Conservation (phyloP, 2,329 filamentous ascomycete genomes). For the Paramyrothecium sp. region DNA sequence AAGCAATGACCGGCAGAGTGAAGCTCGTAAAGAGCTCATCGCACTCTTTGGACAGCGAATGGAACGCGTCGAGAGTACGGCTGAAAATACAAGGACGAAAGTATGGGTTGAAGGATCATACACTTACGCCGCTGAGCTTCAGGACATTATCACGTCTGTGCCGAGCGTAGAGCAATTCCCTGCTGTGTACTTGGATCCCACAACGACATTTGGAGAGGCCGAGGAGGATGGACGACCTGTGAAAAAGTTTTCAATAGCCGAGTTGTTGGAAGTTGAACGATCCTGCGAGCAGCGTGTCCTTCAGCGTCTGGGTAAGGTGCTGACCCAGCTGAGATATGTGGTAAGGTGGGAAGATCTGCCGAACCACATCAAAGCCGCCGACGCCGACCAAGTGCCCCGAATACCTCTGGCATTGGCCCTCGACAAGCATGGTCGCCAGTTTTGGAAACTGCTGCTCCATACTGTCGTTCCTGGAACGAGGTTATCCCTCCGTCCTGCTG, state of each 20-base stretch:
- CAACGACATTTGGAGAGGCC: constrained; percentile 30
- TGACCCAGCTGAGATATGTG: constrained; percentile 45
- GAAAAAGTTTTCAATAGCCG: constrained; percentile 38
- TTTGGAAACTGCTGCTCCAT: constrained; percentile 49
- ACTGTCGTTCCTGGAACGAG: constrained; percentile 46
- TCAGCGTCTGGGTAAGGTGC: constrained; percentile 42
- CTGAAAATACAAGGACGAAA: constrained; percentile 38
- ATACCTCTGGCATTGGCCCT: constrained; percentile 43
- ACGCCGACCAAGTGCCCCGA: constrained; percentile 30
- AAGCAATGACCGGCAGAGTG: constrained; percentile 38
- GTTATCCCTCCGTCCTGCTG: constrained; percentile 40
- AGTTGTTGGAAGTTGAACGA: constrained; percentile 50
- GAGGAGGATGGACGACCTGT: constrained; percentile 15
- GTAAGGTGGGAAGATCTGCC: constrained; percentile 38
- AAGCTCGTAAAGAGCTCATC: constrained; percentile 32
- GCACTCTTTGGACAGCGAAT: constrained; percentile 39
- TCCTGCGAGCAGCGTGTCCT: constrained; percentile 49
- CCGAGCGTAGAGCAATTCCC: constrained; percentile 38
- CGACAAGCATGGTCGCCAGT: constrained; percentile 30
- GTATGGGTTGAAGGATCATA: constrained; percentile 51
- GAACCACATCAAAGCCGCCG: constrained; percentile 34
- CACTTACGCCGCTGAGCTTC: constrained; percentile 43
- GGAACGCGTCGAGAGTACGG: constrained; percentile 26
- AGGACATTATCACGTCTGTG: constrained; percentile 32
- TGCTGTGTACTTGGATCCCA: constrained; percentile 49